Base-by-base conservation (phyloP, 139 green algal species). In the Spirogloea muscicola region DNA sequence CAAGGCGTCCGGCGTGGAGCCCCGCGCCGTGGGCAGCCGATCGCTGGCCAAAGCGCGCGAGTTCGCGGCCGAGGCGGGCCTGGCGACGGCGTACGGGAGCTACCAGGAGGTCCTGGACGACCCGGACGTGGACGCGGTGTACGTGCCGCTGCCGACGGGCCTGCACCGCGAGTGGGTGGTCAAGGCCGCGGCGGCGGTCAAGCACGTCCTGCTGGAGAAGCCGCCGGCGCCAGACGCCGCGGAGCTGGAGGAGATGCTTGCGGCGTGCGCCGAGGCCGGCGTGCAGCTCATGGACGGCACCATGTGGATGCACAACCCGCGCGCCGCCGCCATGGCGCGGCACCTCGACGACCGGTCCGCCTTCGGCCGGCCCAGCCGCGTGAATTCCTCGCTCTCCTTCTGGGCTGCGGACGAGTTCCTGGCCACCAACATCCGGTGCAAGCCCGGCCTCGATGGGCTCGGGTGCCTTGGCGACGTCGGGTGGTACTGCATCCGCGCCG, bases 171-270 rank as follows among this genome's bases (percentile, higher is more conserved):
- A 85, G 34, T 88, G 83, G 84, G 85, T 88, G n/a, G 39, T 40
- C 13, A 74, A 78, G 13, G 83, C 77, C 2, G 80, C 76, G 21
- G 67, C 48, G 1, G 34, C 73, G 3, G 84, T 80, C 6, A 88
- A 88, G 61, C 80, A 86, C 58, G 58, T 89, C 9, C 43, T 89
- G 25, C 65, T 85, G 31, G 85, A 89, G 58, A 89, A 89, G 79
- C 85, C 85, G 5, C 68, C 84, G 27, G 75, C 83, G 1, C 3
- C 75, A 46, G 59, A 29, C 31, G 43, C n/a, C n/a, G 49, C 27
- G 2, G 67, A 76, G 21, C 38, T 76, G 36, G 55, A 76, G 1
- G 48, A 72, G 7, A 77, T 77, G 55, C 16, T 77, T 10, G 55
- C 27, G 25, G 69, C 43, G 18, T 57, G 64, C 36, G 42, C 55